phyloP scores from a whole-genome alignment of 257 asterid genomes.

The Solanum raphanifolium region DNA sequence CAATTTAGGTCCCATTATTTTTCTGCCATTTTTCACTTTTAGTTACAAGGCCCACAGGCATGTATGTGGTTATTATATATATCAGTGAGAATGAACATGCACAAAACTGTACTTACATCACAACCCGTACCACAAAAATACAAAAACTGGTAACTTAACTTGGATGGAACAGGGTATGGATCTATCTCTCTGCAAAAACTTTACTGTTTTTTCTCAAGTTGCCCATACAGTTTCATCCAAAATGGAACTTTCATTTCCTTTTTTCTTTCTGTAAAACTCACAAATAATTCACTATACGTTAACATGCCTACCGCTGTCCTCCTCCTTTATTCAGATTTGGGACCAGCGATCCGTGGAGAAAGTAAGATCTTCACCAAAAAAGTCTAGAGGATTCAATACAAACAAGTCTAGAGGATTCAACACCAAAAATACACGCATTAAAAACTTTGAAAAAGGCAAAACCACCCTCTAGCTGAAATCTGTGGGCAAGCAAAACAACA shows the following conservation, averaged over 20 bases:
- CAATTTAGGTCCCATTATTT: slow-evolving; percentile 21
- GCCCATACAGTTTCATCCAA: background rate
- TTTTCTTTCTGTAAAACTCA: background rate
- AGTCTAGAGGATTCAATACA: background rate
- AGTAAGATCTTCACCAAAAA: background rate
- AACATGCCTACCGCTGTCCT: background rate
- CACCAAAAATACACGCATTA: background rate
- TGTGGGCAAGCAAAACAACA: background rate
- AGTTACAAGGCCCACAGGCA: slow-evolving; percentile 28
- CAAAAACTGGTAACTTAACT: background rate
- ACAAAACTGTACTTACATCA: background rate
- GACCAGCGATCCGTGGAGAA: background rate
- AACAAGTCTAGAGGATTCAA: background rate
- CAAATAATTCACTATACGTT: background rate
- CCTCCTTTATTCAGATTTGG: background rate
- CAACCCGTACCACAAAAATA: slow-evolving; percentile 1
- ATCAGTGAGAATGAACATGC: background rate
- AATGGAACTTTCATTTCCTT: background rate
- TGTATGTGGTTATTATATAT: slow-evolving; percentile 34
- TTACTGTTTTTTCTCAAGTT: background rate
- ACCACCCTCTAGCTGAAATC: background rate
- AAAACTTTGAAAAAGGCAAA: background rate
- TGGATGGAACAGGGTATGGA: slow-evolving; percentile 1
- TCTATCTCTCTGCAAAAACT: background rate
- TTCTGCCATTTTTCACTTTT: slow-evolving; percentile 22